A percentile compares a stretch with the other conserved stretches of the same genome.
Conservation (phyloP, 306 rosid species). For the Sesbania bispinosa region DNA sequence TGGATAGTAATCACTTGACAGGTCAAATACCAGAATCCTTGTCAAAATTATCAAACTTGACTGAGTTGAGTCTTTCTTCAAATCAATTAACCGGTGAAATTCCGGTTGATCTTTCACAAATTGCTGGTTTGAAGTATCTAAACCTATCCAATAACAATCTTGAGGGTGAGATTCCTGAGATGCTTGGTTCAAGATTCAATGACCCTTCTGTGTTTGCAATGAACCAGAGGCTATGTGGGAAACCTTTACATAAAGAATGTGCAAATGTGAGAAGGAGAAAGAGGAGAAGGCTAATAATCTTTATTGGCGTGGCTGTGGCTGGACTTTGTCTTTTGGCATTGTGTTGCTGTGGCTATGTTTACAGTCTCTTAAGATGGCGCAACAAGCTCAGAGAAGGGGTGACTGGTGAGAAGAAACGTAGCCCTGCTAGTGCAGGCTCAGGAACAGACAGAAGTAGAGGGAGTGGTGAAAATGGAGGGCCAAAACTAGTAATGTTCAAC, state of each 20-base stretch:
- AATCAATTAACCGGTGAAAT: constrained; percentile 58
- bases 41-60: constrained; percentile 49
- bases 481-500: constrained; percentile 74
- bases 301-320: constrained; percentile 48
- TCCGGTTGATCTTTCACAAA: constrained; percentile 37
- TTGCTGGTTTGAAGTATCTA: constrained; percentile 46
- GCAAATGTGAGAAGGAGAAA: constrained; percentile 42
- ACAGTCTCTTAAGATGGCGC: constrained; percentile 74
- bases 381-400: constrained; percentile 64
- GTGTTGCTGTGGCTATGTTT: constrained; percentile 69
- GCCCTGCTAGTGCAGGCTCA: constrained; percentile 56
- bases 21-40: constrained; percentile 63
- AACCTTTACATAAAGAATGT: constrained; percentile 62
- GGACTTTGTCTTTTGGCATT: constrained; percentile 55
- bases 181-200: constrained; percentile 44
- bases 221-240: constrained; percentile 61
- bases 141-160: constrained; percentile 63
- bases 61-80: constrained; percentile 54
- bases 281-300: constrained; percentile 53
- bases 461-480: constrained; percentile 78
- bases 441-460: constrained; percentile 60
- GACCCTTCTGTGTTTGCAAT: constrained; percentile 46
- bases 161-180: constrained; percentile 62
- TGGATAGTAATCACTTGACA: constrained; percentile 56
- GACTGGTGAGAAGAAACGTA: constrained; percentile 64